Percentiles rank a stretch among this genome's conserved stretches.
Evolutionary conservation across 192 early-diverging fungal genomes (phyloP).

Genomic region (Geranomyces variabilis): DNA sequence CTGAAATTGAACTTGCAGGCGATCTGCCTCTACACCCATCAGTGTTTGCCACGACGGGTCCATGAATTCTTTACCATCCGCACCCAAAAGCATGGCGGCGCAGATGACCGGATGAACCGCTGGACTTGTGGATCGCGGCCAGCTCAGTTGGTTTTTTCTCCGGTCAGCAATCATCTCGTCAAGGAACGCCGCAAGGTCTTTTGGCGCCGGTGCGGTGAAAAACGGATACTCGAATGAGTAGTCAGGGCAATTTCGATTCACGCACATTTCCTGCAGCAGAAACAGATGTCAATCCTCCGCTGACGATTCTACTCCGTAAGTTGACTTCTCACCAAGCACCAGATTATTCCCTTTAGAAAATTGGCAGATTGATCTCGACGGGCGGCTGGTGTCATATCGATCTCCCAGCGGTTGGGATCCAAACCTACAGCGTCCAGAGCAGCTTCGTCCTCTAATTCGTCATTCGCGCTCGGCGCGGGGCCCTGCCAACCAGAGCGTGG

Average conservation of each 20-base stretch:
- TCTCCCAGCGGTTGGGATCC: neutral
- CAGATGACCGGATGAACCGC: conserved; percentile 1
- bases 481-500: neutral
- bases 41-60: neutral
- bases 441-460: neutral
- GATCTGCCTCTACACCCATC: neutral
- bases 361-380: neutral
- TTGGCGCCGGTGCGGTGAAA: neutral
- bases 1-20: neutral
- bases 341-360: neutral
- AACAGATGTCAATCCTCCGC: too few species aligned
- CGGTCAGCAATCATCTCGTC: neutral
- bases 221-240: neutral
- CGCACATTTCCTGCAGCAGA: conserved; percentile 1
- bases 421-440: neutral
- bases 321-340: conserved; percentile 9
- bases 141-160: neutral
- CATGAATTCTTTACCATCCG: neutral
- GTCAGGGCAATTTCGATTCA: neutral
- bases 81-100: neutral
- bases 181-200: neutral
- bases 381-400: neutral
- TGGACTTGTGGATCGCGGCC: neutral
- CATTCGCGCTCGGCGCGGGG: neutral
- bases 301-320: too few species aligned